Base-by-base conservation (phyloP, 2,329 filamentous ascomycete species). In the Penicillium brevicompactum region DNA sequence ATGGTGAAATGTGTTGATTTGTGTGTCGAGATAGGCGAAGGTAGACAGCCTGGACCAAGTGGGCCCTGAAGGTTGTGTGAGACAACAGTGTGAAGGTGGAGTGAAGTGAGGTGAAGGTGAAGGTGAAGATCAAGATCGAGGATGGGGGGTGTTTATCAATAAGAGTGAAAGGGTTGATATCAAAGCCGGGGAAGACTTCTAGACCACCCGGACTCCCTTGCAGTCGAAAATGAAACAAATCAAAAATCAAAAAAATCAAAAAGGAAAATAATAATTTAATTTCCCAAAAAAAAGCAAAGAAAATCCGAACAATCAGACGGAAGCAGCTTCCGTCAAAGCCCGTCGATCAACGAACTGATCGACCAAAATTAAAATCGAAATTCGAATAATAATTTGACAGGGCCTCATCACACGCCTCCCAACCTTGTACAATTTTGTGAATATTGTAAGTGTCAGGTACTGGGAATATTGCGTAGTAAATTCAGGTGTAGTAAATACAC, bases 161-260 rank as follows among this genome's bases (percentile, higher is more conserved):
- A 55, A 55, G 51, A 56, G 58, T 59, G 62, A 51, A 51, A 47
- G 41, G 34, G 44, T 53, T 49, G 51, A 53, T 53, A 43, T 53
- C 41, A 64, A 64, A 65, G 62, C 62, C 62, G 62, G 63, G 63
- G 63, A 62, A 59, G 61, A 55, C 61, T 65, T 66, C 63, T 66
- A 66, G 63, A 64, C 61, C 52, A 59, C 62, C 56, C 55, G 46
- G 50, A 37, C 46, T 64, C 60, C 63, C 63, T 66, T 66, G 62
- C 63, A 65, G 62, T 41, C 42, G 47, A 52, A 49, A 60, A 49
- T 61, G 50, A 64, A 57, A 64, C 53, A 46, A 62, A 60, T 51
- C 52, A 32, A 49, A 44, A 45, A 45, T 32, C 31, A 44, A 43
- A 18, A 49, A 45, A 45, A 9, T 11, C 21, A 8, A 2, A 44